phyloP scores from a whole-genome alignment of 2,329 filamentous ascomycete species.

The Phaeoacremonium minimum region DNA sequence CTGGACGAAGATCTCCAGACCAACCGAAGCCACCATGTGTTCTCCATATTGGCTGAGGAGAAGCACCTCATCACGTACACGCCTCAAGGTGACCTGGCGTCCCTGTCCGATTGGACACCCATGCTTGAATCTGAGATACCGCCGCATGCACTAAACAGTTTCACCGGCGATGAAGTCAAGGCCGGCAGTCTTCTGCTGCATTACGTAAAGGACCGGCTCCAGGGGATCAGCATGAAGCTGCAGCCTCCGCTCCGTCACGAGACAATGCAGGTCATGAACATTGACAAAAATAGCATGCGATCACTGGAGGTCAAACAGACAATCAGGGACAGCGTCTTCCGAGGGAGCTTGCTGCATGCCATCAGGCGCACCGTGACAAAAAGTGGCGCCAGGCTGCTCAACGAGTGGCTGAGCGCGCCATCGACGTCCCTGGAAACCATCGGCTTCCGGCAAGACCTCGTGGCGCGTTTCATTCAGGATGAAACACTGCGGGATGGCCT shows the following conservation, averaged over 20 bases:
- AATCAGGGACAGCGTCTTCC: conserved; percentile 70
- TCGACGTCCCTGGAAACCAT: conserved; percentile 84
- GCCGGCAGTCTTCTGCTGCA: conserved; percentile 79
- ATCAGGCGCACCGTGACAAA: conserved; percentile 87
- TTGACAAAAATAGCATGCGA: conserved; percentile 87
- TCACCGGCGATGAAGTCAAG: conserved; percentile 64
- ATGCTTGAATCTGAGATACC: conserved; percentile 74
- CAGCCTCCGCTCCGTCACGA: conserved; percentile 76
- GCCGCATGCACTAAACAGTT: conserved; percentile 43
- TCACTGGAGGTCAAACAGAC: conserved; percentile 88
- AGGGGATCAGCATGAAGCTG: conserved; percentile 73
- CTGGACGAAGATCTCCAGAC: conserved; percentile 61
- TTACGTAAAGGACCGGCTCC: conserved; percentile 77
- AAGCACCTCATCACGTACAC: conserved; percentile 74
- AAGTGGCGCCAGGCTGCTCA: conserved; percentile 79
- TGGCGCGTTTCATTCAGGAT: conserved; percentile 67
- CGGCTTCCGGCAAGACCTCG: conserved; percentile 74
- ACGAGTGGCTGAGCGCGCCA: conserved; percentile 80
- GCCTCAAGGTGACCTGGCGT: conserved; percentile 35
- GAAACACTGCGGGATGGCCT: conserved; percentile 67
- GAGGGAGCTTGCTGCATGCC: conserved; percentile 86
- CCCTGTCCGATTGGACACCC: conserved; percentile 62
- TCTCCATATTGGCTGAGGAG: conserved; percentile 68
- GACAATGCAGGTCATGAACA: conserved; percentile 74
- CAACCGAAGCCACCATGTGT: conserved; percentile 56